phyloP scores from a whole-genome alignment of 2,329 filamentous ascomycete genomes.

The Bipolaris victoriae region DNA sequence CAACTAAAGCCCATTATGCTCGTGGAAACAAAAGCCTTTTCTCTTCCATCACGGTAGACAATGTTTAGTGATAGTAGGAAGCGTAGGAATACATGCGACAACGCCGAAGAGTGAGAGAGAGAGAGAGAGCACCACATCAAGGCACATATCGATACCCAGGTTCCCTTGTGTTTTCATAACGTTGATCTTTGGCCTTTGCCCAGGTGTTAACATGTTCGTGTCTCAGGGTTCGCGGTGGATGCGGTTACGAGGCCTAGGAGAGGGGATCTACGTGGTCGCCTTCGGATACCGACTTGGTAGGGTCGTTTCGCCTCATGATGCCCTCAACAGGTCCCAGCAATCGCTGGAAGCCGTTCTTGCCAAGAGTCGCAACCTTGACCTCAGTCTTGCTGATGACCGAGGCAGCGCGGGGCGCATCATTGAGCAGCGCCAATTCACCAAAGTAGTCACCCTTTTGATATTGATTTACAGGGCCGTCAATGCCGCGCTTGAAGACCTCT shows the following conservation, averaged over 20 bases:
- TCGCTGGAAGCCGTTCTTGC: conserved; percentile 93
- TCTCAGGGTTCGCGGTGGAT: background rate
- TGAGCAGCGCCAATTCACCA: conserved; percentile 89
- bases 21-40: conserved; percentile 16
- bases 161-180: background rate
- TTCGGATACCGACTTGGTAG: conserved; percentile 50
- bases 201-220: conserved; percentile 1
- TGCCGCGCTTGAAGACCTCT: conserved; percentile 81
- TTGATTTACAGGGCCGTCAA: conserved; percentile 72
- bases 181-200: background rate
- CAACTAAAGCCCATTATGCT: conserved; percentile 26
- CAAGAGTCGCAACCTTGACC: conserved; percentile 89
- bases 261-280: conserved; percentile 67
- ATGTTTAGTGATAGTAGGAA: conserved; percentile 50
- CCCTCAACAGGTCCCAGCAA: conserved; percentile 90
- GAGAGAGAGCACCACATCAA: conserved; percentile 11
- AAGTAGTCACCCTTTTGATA: conserved; percentile 97
- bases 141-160: conserved; percentile 2
- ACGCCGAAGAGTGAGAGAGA: conserved; percentile 23
- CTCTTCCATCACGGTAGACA: conserved; percentile 28
- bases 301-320: conserved; percentile 83
- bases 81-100: conserved; percentile 47
- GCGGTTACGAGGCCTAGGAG: conserved; percentile 31
- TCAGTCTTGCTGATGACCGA: conserved; percentile 84
- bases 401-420: conserved; percentile 91